Evolutionary conservation across 441 rosid species (phyloP).

Genomic region (Populus hybrid): DNA sequence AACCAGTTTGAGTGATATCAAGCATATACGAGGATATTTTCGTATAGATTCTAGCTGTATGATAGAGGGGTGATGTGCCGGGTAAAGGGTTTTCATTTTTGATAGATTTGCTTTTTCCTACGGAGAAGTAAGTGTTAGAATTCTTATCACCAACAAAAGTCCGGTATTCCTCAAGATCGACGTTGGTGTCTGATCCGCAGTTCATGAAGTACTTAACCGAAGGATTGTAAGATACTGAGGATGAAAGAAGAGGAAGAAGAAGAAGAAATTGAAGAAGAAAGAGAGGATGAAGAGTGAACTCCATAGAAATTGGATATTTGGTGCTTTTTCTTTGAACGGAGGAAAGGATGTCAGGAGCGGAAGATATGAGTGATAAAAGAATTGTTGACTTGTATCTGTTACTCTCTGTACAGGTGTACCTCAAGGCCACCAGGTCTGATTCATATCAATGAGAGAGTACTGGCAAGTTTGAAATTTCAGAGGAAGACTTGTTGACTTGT

Average conservation of each 20-base stretch:
- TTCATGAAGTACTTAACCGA: slow-evolving; percentile 33
- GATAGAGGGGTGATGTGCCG: slow-evolving; percentile 24
- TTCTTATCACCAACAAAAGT: slow-evolving; percentile 29
- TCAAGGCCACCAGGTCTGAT: too few species aligned
- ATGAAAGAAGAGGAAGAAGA: too few species aligned
- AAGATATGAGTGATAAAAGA: neutral
- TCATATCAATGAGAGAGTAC: too few species aligned
- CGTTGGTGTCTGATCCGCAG: slow-evolving; percentile 37
- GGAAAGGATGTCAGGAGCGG: neutral
- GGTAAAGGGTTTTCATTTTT: neutral
- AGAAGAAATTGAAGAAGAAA: too few species aligned
- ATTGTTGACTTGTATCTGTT: neutral
- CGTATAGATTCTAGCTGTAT: slow-evolving; percentile 39
- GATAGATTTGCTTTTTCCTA: neutral
- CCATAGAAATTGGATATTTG: too few species aligned
- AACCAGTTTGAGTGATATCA: slow-evolving; percentile 19
- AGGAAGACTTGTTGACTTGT: too few species aligned
- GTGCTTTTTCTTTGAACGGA: neutral
- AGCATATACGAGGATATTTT: slow-evolving; percentile 19
- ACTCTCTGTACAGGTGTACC: neutral
- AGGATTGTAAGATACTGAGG: slow-evolving; percentile 3
- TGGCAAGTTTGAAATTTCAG: too few species aligned
- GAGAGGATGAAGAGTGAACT: too few species aligned
- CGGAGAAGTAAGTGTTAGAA: slow-evolving; percentile 11
- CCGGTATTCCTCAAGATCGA: neutral